Conservation (phyloP, 1,284 basidiomycete genomes). For the Golubevia sp. region DNA sequence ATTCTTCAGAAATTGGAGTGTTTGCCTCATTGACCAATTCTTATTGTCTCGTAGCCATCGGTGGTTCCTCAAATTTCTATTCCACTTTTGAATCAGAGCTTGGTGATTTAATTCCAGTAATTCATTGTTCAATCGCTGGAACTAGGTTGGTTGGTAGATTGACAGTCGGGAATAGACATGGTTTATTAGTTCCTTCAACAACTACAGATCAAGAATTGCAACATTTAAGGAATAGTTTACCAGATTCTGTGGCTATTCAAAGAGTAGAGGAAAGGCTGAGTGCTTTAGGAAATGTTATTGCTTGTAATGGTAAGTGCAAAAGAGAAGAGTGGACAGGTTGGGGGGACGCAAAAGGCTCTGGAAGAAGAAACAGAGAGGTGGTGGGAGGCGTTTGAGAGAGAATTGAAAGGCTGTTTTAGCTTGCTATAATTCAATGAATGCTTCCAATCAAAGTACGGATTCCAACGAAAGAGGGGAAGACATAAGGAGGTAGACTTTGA, state of each 20-base stretch:
- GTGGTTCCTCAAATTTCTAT: conserved; percentile 97
- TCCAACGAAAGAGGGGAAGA: too few species aligned
- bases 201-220: conserved; percentile 98
- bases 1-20: conserved; percentile 76
- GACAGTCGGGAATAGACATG: conserved; percentile 86
- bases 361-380: too few species aligned
- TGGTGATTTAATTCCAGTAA: conserved; percentile 89
- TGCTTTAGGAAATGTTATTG: conserved; percentile 96
- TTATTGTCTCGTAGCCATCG: conserved; percentile 71
- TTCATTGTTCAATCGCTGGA: conserved; percentile 94
- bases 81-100: conserved; percentile 95
- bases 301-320: conserved; percentile 82
- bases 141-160: conserved; percentile 92
- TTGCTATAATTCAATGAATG: too few species aligned
- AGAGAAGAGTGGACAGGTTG: too few species aligned
- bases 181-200: conserved; percentile 90
- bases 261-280: conserved; percentile 94
- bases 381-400: too few species aligned
- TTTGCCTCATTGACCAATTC: conserved; percentile 84
- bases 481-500: too few species aligned
- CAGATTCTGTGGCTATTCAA: conserved; percentile 88
- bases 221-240: conserved; percentile 94
- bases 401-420: too few species aligned
- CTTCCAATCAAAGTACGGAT: too few species aligned
- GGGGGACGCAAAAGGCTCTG: too few species aligned